phyloP scores from a whole-genome alignment of 352 stramenopile species.

The Phytophthora constricta region DNA sequence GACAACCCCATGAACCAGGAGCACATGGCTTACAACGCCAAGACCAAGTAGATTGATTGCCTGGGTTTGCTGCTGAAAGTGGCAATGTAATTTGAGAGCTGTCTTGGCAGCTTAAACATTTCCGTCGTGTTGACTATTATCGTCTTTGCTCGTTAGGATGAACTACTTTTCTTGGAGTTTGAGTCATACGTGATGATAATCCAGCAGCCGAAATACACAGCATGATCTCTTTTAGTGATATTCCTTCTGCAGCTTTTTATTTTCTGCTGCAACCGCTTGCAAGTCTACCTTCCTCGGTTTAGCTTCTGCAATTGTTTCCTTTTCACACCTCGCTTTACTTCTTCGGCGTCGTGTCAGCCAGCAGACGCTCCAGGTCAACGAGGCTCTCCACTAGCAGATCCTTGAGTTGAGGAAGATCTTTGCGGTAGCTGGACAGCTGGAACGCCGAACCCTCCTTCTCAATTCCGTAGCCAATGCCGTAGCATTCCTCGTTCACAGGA shows the following conservation, averaged over 20 bases:
- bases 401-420: conserved; percentile 74
- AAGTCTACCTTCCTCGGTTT: neutral
- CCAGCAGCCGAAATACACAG: too few species aligned
- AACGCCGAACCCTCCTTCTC: conserved; percentile 85
- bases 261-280: neutral
- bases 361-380: conserved; percentile 70
- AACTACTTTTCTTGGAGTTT: too few species aligned
- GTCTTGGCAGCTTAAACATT: neutral
- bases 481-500: conserved; percentile 90
- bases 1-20: conserved; percentile 85
- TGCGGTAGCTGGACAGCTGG: conserved; percentile 87
- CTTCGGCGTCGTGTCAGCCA: conserved; percentile 49
- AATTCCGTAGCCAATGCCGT: conserved; percentile 91
- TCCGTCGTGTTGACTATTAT: conserved; percentile 2
- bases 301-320: neutral
- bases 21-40: conserved; percentile 76
- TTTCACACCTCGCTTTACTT: conserved; percentile 23
- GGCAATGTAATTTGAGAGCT: neutral
- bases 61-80: neutral
- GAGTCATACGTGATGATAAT: too few species aligned
- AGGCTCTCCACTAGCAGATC: conserved; percentile 80
- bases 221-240: too few species aligned
- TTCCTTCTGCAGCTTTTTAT: too few species aligned
- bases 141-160: too few species aligned
- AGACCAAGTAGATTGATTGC: conserved; percentile 54